Evolutionary conservation across 2,329 filamentous ascomycete genomes (phyloP), one percentile per base, ranked within the genome.

Genomic region (Xylariaceae sp.): DNA sequence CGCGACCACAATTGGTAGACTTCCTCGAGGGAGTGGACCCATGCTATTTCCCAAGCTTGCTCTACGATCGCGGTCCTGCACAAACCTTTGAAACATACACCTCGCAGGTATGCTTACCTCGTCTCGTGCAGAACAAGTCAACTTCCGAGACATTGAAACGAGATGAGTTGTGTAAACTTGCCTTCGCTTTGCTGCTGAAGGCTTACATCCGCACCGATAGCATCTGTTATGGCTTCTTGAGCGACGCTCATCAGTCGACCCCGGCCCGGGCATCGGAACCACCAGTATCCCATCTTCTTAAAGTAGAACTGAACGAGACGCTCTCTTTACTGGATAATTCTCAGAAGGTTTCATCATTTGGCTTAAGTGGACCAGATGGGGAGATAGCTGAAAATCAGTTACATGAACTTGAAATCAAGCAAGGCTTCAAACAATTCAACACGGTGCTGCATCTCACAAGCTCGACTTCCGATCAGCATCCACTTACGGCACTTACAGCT

Each of bases 171-270:
- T 44, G 33, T 33, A 44, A 10, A 36, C 36, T 44, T 19, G 31
- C 42, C 15, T 44, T 44, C 27, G 15, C 31, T 35, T 44, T 44
- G 15, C 42, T 44, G 42, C 42, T 44, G 27, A 44, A 22, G 31
- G 42, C 42, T 44, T 44, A 44, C 15, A 15, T 44, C 36, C 42
- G 42, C 17, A 33, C 42, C 32, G 31, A 44, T 44, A 44, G 15
- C 27, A 19, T 44, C n/a, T 19, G 15, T 22, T 44, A 14, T 44
- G 42, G 42, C 42, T 44, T 44, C 31, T 33, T 44, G 31, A 44
- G 36, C 33, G 15, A 44, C 18, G 30, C 42, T 33, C 42, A 44
- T 33, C 42, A 44, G 36, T n/a, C 15, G 42, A 33, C 31, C 4
- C 22, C 42, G 31, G 27, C 12, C 31, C 33, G 27, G 11, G 10